Evolutionary conservation across 306 rosid species (phyloP).

Genomic region (Trifolium pratense): DNA sequence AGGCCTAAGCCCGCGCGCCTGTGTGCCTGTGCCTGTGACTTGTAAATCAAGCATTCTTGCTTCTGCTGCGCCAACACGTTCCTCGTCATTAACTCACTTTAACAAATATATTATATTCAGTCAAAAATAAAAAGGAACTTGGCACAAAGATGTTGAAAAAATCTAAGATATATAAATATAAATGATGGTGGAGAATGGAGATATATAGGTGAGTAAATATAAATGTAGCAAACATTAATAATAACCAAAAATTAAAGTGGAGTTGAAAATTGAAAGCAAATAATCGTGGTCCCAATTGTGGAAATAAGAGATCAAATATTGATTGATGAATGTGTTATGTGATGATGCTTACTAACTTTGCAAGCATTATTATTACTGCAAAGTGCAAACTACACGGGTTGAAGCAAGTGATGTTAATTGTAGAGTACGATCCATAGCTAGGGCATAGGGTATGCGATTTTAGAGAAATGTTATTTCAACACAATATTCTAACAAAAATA

Average conservation of each 20-base stretch:
- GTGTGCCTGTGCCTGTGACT: too few relatives aligned
- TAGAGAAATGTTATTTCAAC: too few relatives aligned
- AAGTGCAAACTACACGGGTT: too few relatives aligned
- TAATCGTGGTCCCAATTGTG: constrained; percentile 32
- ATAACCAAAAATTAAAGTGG: not conserved
- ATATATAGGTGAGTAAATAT: not conserved
- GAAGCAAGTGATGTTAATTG: too few relatives aligned
- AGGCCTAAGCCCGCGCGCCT: too few relatives aligned
- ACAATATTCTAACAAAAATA: too few relatives aligned
- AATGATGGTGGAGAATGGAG: not conserved
- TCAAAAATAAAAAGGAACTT: not conserved
- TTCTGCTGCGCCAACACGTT: too few relatives aligned
- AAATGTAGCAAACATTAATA: not conserved
- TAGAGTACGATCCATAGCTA: too few relatives aligned
- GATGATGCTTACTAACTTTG: constrained; percentile 10
- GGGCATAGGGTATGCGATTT: too few relatives aligned
- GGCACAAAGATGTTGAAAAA: not conserved
- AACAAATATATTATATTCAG: constrained; percentile 5
- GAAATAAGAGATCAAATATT: constrained; percentile 16
- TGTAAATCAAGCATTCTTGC: too few relatives aligned
- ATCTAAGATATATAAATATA: not conserved
- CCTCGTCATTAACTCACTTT: constrained; percentile 1
- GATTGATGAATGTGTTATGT: not conserved
- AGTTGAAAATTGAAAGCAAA: not conserved
- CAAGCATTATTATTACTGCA: not conserved